Conservation (phyloP, 208 protist genomes). For the Leishmania major region DNA sequence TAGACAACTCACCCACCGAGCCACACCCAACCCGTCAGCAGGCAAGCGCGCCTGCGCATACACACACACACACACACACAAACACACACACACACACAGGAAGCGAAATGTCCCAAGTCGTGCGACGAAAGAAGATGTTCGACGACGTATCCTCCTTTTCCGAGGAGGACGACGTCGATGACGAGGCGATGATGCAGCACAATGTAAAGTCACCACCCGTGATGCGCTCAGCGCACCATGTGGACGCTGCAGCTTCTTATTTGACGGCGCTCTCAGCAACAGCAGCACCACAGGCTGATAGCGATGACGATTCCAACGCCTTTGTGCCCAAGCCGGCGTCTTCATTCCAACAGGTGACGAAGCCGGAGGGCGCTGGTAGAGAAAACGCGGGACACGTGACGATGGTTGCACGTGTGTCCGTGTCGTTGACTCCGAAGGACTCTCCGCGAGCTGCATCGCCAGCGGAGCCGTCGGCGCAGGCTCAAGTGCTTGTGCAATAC, state of each 20-base stretch:
- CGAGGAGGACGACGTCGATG: constrained; percentile 1
- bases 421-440: constrained; percentile 18
- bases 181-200: not conserved
- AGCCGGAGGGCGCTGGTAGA: not conserved
- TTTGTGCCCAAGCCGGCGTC: constrained; percentile 7
- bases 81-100: not conserved
- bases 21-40: not conserved
- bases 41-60: not conserved
- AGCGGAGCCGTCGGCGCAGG: not conserved
- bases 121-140: constrained; percentile 50
- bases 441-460: not conserved
- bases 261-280: not conserved
- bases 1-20: not conserved
- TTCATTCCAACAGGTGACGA: constrained; percentile 1
- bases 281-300: not conserved
- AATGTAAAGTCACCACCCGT: not conserved
- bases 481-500: not conserved
- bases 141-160: constrained; percentile 40
- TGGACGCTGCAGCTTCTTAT: not conserved
- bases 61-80: not conserved
- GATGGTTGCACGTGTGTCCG: constrained; percentile 19
- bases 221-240: not conserved
- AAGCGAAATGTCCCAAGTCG: constrained; percentile 14
- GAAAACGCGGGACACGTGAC: constrained; percentile 4
- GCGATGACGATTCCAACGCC: not conserved